Evolutionary conservation across 345 rosid species (phyloP).

Genomic region (Moricandia arvensis): DNA sequence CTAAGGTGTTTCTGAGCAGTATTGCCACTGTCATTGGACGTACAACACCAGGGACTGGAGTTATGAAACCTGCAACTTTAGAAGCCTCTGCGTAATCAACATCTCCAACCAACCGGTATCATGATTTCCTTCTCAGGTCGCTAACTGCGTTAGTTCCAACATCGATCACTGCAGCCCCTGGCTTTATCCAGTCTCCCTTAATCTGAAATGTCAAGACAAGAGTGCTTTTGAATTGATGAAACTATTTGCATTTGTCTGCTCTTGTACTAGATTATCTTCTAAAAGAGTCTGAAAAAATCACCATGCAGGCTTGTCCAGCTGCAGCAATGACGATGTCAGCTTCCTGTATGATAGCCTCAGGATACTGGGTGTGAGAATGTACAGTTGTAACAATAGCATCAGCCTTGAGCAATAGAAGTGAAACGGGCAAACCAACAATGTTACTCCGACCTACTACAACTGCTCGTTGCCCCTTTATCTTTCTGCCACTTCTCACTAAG

Average conservation of each 20-base stretch:
- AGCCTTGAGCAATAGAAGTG: conserved; percentile 79
- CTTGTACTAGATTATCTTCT: neutral
- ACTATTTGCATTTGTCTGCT: neutral
- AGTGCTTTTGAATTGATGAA: neutral
- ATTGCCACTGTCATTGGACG: conserved; percentile 97
- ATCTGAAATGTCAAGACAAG: conserved; percentile 49
- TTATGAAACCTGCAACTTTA: conserved; percentile 75
- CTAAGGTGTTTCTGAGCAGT: conserved; percentile 82
- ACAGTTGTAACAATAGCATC: conserved; percentile 85
- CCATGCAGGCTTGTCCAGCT: conserved; percentile 91
- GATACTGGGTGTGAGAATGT: conserved; percentile 67
- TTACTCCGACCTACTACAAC: conserved; percentile 94
- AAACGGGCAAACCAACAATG: conserved; percentile 90
- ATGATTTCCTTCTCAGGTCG: conserved; percentile 68
- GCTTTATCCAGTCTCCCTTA: too few relatives aligned
- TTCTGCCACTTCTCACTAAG: conserved; percentile 15
- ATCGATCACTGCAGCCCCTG: too few relatives aligned
- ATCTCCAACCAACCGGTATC: conserved; percentile 94
- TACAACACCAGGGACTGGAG: conserved; percentile 96
- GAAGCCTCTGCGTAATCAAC: conserved; percentile 75
- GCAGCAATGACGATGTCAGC: conserved; percentile 95
- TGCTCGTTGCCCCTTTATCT: conserved; percentile 67
- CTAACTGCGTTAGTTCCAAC: too few relatives aligned
- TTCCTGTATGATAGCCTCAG: conserved; percentile 60
- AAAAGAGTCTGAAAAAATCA: conserved; percentile 31